These are phyloP conservation scores for Ophiostoma ulmi DNA, from an alignment of 2,329 filamentous ascomycete species.

Conservation along the genomic window DNA sequence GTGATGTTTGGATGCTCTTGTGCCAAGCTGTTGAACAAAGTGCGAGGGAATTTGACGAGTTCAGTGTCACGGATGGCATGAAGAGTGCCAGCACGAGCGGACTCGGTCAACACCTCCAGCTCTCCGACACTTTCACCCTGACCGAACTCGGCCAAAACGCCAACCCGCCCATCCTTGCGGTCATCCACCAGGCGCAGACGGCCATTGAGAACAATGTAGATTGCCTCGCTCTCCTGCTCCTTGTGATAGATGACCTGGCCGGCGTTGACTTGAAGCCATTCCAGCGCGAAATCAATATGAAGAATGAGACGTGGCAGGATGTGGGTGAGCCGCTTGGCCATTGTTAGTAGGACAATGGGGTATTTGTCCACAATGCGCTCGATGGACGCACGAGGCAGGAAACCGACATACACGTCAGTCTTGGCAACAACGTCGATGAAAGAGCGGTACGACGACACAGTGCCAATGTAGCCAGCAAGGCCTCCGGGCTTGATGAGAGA, in stretches of 20 bases:
- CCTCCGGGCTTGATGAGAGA: slow-evolving; percentile 93
- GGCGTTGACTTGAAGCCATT: slow-evolving; percentile 96
- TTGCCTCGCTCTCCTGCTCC: slow-evolving; percentile 92
- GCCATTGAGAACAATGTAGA: slow-evolving; percentile 95
- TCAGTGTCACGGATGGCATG: slow-evolving; percentile 97
- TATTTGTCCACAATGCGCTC: slow-evolving; percentile 91
- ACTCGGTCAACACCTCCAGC: slow-evolving; percentile 94
- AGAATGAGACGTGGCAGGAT: slow-evolving; percentile 83
- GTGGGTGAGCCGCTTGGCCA: slow-evolving; percentile 90
- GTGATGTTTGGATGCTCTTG: slow-evolving; percentile 97
- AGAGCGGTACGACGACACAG: slow-evolving; percentile 88
- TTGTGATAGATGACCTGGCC: slow-evolving; percentile 93
- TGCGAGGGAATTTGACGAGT: slow-evolving; percentile 90
- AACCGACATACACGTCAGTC: slow-evolving; percentile 97
- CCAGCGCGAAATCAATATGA: slow-evolving; percentile 95
- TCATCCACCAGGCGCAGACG: slow-evolving; percentile 81
- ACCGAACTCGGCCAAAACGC: slow-evolving; percentile 84
- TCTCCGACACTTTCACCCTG: slow-evolving; percentile 98
- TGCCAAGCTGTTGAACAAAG: slow-evolving; percentile 93
- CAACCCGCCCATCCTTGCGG: slow-evolving; percentile 72
- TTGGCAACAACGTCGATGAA: slow-evolving; percentile 97
- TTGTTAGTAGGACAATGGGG: slow-evolving; percentile 85
- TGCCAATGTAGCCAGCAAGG: slow-evolving; percentile 88
- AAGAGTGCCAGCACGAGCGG: slow-evolving; percentile 78
- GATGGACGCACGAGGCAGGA: slow-evolving; percentile 76